Evolutionary conservation across 768 basidiomycete species (phyloP).

Genomic region (Trametes punicea): DNA sequence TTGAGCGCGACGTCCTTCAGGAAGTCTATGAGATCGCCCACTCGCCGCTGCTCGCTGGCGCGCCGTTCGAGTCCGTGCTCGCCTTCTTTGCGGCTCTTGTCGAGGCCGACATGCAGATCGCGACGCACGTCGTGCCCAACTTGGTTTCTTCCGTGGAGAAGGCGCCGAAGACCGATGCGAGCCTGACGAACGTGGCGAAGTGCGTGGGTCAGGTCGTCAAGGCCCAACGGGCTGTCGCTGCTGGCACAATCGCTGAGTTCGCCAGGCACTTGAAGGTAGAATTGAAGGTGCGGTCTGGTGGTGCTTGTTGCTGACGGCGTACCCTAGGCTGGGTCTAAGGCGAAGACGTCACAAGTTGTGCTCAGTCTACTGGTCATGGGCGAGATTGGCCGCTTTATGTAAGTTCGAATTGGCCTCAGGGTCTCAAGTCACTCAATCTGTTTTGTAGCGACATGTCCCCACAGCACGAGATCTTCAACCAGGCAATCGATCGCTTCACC

Average conservation of each 20-base stretch:
- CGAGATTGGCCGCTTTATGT: constrained; percentile 92
- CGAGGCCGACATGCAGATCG: constrained; percentile 76
- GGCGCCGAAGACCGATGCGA: constrained; percentile 52
- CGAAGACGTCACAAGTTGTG: constrained; percentile 64
- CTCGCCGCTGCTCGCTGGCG: constrained; percentile 74
- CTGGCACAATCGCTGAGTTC: constrained; percentile 83
- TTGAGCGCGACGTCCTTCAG: constrained; percentile 65
- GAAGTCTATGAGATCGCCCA: constrained; percentile 70
- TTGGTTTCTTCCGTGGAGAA: constrained; percentile 67
- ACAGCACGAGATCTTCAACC: constrained; percentile 74
- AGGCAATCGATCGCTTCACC: constrained; percentile 69
- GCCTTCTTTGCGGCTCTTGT: constrained; percentile 82
- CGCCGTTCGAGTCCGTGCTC: constrained; percentile 77
- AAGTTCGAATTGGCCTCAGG: constrained; percentile 24
- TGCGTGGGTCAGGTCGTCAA: constrained; percentile 82
- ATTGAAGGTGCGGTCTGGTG: background rate
- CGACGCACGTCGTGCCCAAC: constrained; percentile 76
- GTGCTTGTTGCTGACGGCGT: background rate
- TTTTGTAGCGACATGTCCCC: constrained; percentile 77
- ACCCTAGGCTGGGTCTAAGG: constrained; percentile 42
- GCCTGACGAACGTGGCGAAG: constrained; percentile 72
- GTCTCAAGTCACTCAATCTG: background rate
- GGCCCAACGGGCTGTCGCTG: constrained; percentile 65
- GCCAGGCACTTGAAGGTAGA: constrained; percentile 74
- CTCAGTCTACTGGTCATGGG: constrained; percentile 87